These are phyloP conservation scores for Sapria himalayana DNA, from an alignment of 345 rosid species.

Conservation along the genomic window DNA sequence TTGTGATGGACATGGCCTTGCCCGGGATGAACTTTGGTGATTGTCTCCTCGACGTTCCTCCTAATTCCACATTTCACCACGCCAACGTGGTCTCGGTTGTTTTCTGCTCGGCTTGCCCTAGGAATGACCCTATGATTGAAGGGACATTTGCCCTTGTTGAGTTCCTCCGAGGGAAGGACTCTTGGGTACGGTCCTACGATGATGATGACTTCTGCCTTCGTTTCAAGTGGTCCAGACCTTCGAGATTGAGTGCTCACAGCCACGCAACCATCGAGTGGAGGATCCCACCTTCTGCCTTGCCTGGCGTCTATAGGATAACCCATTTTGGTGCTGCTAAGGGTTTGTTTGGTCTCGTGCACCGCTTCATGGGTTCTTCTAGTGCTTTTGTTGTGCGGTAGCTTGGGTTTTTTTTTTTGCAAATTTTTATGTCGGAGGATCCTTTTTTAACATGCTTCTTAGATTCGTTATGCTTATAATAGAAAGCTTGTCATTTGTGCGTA, in stretches of 20 bases:
- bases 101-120: conserved; percentile 91
- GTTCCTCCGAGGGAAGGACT: conserved; percentile 38
- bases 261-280: conserved; percentile 68
- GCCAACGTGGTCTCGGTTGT: conserved; percentile 49
- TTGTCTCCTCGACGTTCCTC: conserved; percentile 46
- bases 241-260: conserved; percentile 44
- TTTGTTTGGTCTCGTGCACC: conserved; percentile 27
- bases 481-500: too few relatives aligned
- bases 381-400: conserved; percentile 68
- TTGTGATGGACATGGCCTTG: conserved; percentile 66
- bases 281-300: conserved; percentile 43
- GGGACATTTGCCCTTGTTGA: conserved; percentile 88
- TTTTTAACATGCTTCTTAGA: too few relatives aligned
- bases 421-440: too few relatives aligned
- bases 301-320: conserved; percentile 63
- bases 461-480: too few relatives aligned
- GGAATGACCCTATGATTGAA: conserved; percentile 83
- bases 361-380: conserved; percentile 55
- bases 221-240: conserved; percentile 77
- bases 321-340: conserved; percentile 58
- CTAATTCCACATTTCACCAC: conserved; percentile 49
- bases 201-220: conserved; percentile 86
- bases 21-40: conserved; percentile 59
- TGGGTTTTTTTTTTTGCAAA: too few relatives aligned
- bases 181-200: conserved; percentile 68